Base-by-base conservation (phyloP, 1,284 basidiomycete genomes). In the Heterobasidion occidentale region DNA sequence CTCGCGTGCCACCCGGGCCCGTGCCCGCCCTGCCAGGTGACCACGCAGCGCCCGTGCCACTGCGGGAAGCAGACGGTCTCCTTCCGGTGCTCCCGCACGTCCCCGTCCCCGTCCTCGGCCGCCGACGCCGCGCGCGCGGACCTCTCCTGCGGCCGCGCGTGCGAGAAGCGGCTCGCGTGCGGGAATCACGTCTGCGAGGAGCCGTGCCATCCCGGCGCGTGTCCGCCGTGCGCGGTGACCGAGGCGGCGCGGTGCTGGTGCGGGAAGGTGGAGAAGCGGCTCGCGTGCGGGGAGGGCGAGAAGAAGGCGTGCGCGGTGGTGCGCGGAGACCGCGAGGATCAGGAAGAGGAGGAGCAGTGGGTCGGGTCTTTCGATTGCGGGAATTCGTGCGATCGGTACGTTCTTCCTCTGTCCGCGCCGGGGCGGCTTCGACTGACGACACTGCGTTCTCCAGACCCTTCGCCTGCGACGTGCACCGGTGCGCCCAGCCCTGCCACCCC, bases 381-480 rank as follows among this genome's bases (percentile, higher is more conserved):
- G 2, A 69, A 73, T 36, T 61, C 69, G 4, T 96, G 94, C 68
- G 76, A 75, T 34, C 74, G 81, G 85, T 83, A 61, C 19, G 74
- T 63, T 51, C 47, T 54, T 34, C 11, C 50, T 27, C 27, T 3
- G 6, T 38, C 27, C 27, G 27, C 3, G 27, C 7, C 3, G 38
- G n/a, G n/a, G 7, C 38, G 38, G 12, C n/a, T 11, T 12, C 7
- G 1, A 12, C 7, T 8, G 12, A 42, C 38, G 38, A 42, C 2
- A 2, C n/a, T 42, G 11, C 6, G 38, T 42, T 42, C 4, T 42
- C 9, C 51, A 89, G 88, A 59, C 68, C 72, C 1, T 94, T 88
- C 63, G 85, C 87, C 59, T 97, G 94, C 64, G 86, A 83, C 1
- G 68, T 79, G 14, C 92, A 95, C 65, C 70, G 65, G 51, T 95